A percentile compares a stretch with the other conserved stretches of the same genome.
Evolutionary conservation across 2,329 filamentous ascomycete genomes (phyloP).

Genomic region (Neurospora crassa): DNA sequence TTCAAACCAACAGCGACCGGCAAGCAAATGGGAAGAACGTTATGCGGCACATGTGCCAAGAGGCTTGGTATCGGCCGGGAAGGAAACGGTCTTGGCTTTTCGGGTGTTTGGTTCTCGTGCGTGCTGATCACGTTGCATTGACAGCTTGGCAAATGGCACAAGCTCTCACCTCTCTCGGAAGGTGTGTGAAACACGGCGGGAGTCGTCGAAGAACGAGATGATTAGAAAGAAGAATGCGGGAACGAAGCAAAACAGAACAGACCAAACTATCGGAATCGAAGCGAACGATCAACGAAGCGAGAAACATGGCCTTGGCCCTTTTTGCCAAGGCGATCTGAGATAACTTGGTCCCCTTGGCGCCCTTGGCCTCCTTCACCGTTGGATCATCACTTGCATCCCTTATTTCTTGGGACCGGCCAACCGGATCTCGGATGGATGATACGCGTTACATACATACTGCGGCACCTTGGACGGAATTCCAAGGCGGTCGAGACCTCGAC

Average conservation of each 20-base stretch:
- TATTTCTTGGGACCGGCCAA: background rate
- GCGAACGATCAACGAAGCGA: background rate
- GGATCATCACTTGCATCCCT: background rate
- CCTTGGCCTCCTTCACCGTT: background rate
- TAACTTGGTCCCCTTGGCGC: background rate
- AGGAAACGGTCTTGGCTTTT: background rate
- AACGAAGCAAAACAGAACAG: background rate
- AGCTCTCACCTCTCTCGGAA: background rate
- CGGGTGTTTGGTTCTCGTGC: background rate
- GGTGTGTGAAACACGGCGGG: background rate
- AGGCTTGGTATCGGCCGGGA: background rate
- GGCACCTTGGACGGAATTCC: background rate
- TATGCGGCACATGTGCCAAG: background rate
- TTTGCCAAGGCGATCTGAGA: background rate
- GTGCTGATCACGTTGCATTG: background rate
- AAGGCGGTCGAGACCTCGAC: background rate
- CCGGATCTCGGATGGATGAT: background rate
- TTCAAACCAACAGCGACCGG: background rate
- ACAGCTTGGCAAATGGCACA: background rate
- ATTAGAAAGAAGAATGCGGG: background rate
- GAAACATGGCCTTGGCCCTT: background rate
- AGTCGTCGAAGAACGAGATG: background rate
- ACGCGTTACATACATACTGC: background rate
- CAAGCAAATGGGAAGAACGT: background rate
- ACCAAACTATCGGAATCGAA: background rate